Evolutionary conservation across 257 asterid genomes (phyloP), one percentile per base, ranked within the genome.

Genomic region (Knoxia roxburghii): DNA sequence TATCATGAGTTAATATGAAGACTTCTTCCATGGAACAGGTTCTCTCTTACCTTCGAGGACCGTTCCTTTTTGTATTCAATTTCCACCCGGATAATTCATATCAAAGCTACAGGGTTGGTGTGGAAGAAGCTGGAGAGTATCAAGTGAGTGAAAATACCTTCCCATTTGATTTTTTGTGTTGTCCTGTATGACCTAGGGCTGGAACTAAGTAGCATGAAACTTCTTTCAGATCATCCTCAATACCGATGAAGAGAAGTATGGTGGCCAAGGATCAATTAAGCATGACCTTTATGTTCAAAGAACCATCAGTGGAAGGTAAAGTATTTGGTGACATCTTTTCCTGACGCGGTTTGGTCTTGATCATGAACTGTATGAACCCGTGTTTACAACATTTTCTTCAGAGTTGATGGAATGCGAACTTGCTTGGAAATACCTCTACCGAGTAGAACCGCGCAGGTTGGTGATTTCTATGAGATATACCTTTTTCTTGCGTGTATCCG

Each of bases 101-200:
- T 65, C 88, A 79, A 61, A 80, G 78, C 68, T 90, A 88, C 78
- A 76, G 73, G 62, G 58, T 93, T 61, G 97, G 98, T 50, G 99
- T 90, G 65, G 97, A 87, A 76, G 99, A 93, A 81, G 99, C 99
- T 72, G 99, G 99, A 78, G 97, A 93, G 65, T 90, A 90, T 82
- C 86, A 90, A 77, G 99, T 93, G 81, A 85, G 98, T 78, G 76
- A 30, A 64, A 48, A 59, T 66, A 56, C 54, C 30, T 45, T 70
- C 39, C 70, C 15, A 4, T 64, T 63, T 26, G 15, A 58, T 32
- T 58, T 3, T 37, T 37, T 37, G 41, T 37, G 40, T 56, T 1
- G 20, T 6, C 61, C 21, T 55, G 7, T 8, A 17, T 30, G 20
- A 57, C 43, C 43, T 32, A 17, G 43, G 43, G 9, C 32, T n/a